phyloP scores from a whole-genome alignment of 2,329 filamentous ascomycete genomes.

The Penicillium sp. region DNA sequence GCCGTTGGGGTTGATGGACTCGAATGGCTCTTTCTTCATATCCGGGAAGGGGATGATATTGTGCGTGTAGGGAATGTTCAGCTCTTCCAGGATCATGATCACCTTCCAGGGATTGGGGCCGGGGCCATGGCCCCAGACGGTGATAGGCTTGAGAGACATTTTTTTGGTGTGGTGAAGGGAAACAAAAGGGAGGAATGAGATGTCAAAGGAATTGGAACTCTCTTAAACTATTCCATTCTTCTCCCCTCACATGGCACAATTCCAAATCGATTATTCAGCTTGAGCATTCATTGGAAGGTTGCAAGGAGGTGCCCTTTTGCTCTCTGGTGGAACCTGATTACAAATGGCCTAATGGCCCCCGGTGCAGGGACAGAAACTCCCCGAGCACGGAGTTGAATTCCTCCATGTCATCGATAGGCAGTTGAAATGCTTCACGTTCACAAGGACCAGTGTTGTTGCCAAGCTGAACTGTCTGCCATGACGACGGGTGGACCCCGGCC shows the following conservation, averaged over 20 bases:
- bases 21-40: constrained; percentile 31
- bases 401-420: neutral
- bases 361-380: neutral
- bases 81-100: constrained; percentile 33
- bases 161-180: neutral
- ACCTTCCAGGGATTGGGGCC: constrained; percentile 37
- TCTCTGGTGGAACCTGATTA: neutral
- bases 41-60: constrained; percentile 23
- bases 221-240: neutral
- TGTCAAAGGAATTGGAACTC: neutral
- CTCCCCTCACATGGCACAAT: neutral
- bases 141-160: constrained; percentile 24
- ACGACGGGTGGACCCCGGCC: too few relatives aligned
- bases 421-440: neutral
- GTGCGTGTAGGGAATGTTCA: constrained; percentile 30
- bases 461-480: neutral
- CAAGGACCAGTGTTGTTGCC: neutral
- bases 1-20: constrained; percentile 35
- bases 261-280: neutral
- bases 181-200: neutral
- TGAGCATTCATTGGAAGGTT: neutral
- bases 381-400: neutral
- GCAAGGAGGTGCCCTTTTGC: neutral
- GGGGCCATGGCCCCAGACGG: constrained; percentile 20
- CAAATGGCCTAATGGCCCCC: neutral